phyloP scores from a whole-genome alignment of 2,329 filamentous ascomycete species.

The Moelleriella libera region DNA sequence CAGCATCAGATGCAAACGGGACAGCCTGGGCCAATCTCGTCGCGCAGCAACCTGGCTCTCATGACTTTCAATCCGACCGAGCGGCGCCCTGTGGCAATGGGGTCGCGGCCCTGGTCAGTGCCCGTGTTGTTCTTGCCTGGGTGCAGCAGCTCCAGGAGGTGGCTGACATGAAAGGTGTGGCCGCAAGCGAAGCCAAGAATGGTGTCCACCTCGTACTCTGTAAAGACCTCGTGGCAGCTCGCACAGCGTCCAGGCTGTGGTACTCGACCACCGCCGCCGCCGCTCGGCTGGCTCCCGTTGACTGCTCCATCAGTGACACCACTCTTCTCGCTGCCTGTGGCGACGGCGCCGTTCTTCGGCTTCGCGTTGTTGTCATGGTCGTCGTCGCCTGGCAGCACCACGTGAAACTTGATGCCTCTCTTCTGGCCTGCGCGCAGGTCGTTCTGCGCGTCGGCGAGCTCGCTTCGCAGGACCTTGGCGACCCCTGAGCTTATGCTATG shows the following conservation, averaged over 20 bases:
- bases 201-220: conserved; percentile 52
- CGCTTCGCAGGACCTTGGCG: conserved; percentile 70
- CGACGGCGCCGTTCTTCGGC: too few relatives aligned
- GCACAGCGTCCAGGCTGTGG: conserved; percentile 43
- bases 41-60: conserved; percentile 63
- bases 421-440: conserved; percentile 66
- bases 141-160: conserved; percentile 44
- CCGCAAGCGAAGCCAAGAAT: conserved; percentile 71
- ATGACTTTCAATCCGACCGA: conserved; percentile 80
- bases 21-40: conserved; percentile 53
- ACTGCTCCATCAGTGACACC: background rate
- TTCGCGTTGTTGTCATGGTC: conserved; percentile 4
- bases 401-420: conserved; percentile 79
- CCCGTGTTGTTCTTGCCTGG: conserved; percentile 30
- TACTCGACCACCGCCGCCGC: conserved; percentile 17
- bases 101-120: conserved; percentile 27
- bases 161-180: conserved; percentile 66
- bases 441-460: conserved; percentile 75
- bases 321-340: too few relatives aligned
- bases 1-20: conserved; percentile 32
- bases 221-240: conserved; percentile 40
- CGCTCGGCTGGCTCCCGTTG: conserved; percentile 6
- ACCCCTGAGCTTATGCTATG: conserved; percentile 84
- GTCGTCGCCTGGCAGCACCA: conserved; percentile 33
- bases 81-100: conserved; percentile 32